Conservation (phyloP, 1,284 basidiomycete genomes). For the Peniophora sp. region DNA sequence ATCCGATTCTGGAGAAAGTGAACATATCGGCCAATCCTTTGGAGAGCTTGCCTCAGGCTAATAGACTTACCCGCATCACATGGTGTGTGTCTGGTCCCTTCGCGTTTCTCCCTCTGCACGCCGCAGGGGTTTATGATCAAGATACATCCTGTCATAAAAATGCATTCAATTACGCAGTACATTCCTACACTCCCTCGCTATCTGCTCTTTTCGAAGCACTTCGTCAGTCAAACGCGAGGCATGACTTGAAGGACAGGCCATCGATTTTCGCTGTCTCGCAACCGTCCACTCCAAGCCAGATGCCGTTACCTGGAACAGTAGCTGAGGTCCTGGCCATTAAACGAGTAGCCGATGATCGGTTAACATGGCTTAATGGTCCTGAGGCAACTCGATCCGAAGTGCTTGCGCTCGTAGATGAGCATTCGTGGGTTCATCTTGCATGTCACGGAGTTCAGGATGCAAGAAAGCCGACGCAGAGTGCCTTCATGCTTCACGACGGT, state of each 20-base stretch:
- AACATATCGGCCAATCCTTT: not conserved
- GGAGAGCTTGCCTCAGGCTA: not conserved
- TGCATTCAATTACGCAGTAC: not conserved
- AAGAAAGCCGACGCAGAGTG: not conserved
- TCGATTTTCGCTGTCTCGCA: not conserved
- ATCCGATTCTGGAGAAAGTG: not conserved
- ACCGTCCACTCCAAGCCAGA: not conserved
- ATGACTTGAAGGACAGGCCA: not conserved
- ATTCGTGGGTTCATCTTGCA: not conserved
- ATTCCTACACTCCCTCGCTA: not conserved
- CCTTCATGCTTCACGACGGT: not conserved
- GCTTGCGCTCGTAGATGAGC: not conserved
- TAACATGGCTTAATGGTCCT: not conserved
- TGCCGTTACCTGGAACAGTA: not conserved
- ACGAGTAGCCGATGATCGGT: not conserved
- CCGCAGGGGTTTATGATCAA: not conserved
- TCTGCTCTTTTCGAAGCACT: not conserved
- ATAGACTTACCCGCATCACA: not conserved
- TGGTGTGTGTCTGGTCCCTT: not conserved
- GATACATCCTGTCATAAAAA: not conserved
- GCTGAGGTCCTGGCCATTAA: not conserved
- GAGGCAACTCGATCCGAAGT: not conserved
- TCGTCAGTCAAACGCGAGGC: not conserved
- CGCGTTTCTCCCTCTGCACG: not conserved
- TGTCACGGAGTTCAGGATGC: not conserved